Conservation (phyloP, 768 basidiomycete genomes). For the Hygrocybe punicea region DNA sequence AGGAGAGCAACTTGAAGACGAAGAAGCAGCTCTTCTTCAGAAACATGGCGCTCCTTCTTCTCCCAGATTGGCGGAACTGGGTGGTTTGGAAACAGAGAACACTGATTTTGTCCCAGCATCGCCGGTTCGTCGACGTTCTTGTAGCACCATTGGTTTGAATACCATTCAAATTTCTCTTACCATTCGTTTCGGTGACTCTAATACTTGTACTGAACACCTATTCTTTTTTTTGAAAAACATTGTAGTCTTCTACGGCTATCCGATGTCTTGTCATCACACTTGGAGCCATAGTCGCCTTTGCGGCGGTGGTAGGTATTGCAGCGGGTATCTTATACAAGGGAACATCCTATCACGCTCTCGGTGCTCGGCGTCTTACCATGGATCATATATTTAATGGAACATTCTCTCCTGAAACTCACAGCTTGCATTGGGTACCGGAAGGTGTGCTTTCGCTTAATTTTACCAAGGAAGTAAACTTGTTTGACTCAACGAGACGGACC, state of each 20-base stretch:
- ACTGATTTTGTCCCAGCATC: too few species aligned
- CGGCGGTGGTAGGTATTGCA: constrained; percentile 70
- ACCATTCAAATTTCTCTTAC: neutral
- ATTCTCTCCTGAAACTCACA: constrained; percentile 48
- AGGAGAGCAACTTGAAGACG: constrained; percentile 77
- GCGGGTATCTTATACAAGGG: constrained; percentile 73
- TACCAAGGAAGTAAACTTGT: neutral
- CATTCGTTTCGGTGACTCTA: neutral
- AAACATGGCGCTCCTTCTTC: constrained; percentile 35
- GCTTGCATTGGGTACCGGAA: constrained; percentile 86
- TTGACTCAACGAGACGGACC: neutral
- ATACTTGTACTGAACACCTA: neutral
- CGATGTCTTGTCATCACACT: constrained; percentile 63
- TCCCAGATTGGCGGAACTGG: constrained; percentile 32
- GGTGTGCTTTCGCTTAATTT: constrained; percentile 46
- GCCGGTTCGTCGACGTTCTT: too few species aligned
- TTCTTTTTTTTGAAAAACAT: too few species aligned
- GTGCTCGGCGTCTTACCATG: constrained; percentile 69
- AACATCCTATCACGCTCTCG: constrained; percentile 47
- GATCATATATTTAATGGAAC: constrained; percentile 94
- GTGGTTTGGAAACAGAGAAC: constrained; percentile 2
- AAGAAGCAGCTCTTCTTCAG: constrained; percentile 51
- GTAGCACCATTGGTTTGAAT: too few species aligned
- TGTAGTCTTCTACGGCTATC: constrained; percentile 50
- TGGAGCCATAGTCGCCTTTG: constrained; percentile 53